Base-by-base conservation (phyloP, 805 yeast species). In the Candida ascalaphidarum region DNA sequence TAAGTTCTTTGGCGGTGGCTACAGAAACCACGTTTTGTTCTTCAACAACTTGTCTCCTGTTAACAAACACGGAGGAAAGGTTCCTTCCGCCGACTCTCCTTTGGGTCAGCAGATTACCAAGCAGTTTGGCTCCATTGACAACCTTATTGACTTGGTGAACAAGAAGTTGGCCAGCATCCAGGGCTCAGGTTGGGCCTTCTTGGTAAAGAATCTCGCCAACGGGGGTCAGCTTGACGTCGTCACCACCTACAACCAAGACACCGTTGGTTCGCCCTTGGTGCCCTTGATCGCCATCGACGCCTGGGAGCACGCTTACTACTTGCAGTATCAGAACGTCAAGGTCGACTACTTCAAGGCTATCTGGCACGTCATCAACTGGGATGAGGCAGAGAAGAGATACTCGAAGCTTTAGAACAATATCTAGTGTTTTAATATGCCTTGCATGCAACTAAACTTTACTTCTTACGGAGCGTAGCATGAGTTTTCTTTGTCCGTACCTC, bases 301-400 rank as follows among this genome's bases (percentile, higher is more conserved):
- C 35, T 85, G 96, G 96, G 96, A 85, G 61, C 96, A 85, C 52
- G 95, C 96, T 31, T 85, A 85, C 70, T 85, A 85, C 71, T 69
- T 86, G 59, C 95, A 85, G 61, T 85, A 85, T 68, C 79, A 82
- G 65, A 85, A 85, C 65, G 86, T 79, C 52, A 85, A 86, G 70
- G 94, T 58, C 25, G 95, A 85, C 51, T 85, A 86, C 66, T 85
- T 86, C 74, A 77, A 81, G 61, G 89, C 94, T 37, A 81, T 85
- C 60, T 85, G 96, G 96, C 80, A 81, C 48, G 95, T 85, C 24
- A 72, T 86, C 59, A 84, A 85, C 74, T 85, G 96, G 96, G 68
- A 77, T 56, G 94, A 79, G 59, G 96, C 94, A 31, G 84, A 76
- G 46, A 67, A 63, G 59, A 76, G 95, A 60, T 81, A n/a, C n/a